Evolutionary conservation across 495 filamentous ascomycete genomes (phyloP), one percentile per base, ranked within the genome.

Genomic region (Parathielavia hyrcaniae): DNA sequence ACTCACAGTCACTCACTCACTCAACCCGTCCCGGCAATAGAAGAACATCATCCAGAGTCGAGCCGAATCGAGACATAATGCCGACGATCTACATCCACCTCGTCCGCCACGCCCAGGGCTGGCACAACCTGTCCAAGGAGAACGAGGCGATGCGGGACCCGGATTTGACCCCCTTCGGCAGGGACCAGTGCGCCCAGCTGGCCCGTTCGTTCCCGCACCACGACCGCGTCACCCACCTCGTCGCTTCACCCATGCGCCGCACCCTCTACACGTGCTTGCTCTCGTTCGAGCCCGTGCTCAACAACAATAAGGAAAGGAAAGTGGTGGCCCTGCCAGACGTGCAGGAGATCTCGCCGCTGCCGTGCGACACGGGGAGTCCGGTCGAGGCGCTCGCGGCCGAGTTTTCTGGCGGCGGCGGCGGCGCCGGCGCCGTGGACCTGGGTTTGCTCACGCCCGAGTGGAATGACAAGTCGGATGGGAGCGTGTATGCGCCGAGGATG

Each of bases 191-290:
- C 73, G 67, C 65, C 5, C 67, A 73, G 5, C 83, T 97, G 26
- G 67, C 73, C 52, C 62, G 73, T 3, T 65, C 53, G 26, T 95
- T 96, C 71, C 87, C 88, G 12, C 63, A 75, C 67, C 82, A 86
- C 64, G 70, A 77, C 20, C 68, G 80, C 36, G 71, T 92, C 69
- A 84, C 85, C 8, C 79, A 91, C 51, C 77, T 96, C 2, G 81
- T 91, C 17, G 84, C 89, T 46, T 95, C 90, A 0, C 91, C 92
- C 1, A 78, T 96, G 48, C 85, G 86, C 22, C 86, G 92, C 53
- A 95, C 92, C 4, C 73, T 97, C 35, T 85, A 88, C 68, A 96
- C 92, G 0, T 83, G 86, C 6, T 77, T 96, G 11, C 72, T 83
- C 50, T 81, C 80, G 47, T 96, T 96, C 72, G 70, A 68, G 46